Percentiles rank a stretch among this genome's conserved stretches.
phyloP scores from a whole-genome alignment of 179 eudicot genomes.

The Pouteria campechiana region DNA sequence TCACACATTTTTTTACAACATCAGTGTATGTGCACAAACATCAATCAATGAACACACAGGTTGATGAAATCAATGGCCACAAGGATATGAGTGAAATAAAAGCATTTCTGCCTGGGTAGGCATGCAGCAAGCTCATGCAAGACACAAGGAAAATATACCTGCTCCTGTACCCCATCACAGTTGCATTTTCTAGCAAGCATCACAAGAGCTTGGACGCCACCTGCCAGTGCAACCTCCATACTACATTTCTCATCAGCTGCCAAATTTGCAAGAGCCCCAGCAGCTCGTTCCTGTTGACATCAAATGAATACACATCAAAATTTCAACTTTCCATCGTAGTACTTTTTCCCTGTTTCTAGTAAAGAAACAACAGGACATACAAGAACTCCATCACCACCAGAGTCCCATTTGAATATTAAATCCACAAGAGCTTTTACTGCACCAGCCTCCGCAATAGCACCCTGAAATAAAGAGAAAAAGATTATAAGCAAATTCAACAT shows the following conservation, averaged over 20 bases:
- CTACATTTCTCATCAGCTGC: conserved; percentile 99
- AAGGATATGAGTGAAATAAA: no score
- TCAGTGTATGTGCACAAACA: no score
- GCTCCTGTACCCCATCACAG: conserved; percentile 96
- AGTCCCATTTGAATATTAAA: conserved; percentile 88
- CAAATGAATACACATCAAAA: background rate
- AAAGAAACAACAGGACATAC: conserved; percentile 40
- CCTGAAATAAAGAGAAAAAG: conserved; percentile 27
- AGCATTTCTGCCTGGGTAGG: no score
- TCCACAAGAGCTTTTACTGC: conserved; percentile 90
- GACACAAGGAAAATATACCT: conserved; percentile 26
- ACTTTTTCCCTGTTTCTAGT: no score
- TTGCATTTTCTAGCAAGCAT: conserved; percentile 83
- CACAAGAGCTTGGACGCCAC: conserved; percentile 94
- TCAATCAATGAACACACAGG: no score
- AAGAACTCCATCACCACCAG: conserved; percentile 90
- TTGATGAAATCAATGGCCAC: background rate
- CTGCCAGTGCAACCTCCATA: conserved; percentile 80
- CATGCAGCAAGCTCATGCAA: no score
- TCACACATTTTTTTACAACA: no score
- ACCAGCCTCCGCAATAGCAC: conserved; percentile 94
- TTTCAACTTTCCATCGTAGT: no score
- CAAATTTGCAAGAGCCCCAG: conserved; percentile 95
- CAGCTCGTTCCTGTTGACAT: conserved; percentile 86
- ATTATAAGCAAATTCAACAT: background rate